These are phyloP conservation scores for Daldinia vernicosa DNA, from an alignment of 495 filamentous ascomycete genomes.

Conservation along the genomic window DNA sequence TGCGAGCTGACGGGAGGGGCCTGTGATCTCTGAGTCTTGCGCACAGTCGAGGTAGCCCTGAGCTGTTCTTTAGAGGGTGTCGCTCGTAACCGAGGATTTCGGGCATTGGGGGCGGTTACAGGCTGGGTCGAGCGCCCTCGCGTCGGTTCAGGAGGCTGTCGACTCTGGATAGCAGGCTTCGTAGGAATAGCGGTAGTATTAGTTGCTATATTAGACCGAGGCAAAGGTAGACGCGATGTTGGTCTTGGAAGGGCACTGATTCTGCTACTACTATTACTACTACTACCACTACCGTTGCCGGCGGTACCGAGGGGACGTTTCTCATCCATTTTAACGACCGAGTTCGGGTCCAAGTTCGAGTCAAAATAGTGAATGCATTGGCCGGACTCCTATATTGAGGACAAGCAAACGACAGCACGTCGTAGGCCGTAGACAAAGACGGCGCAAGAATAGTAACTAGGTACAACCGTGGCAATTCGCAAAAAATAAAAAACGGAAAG, in stretches of 20 bases:
- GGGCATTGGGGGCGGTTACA: conserved; percentile 30
- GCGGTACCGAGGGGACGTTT: conserved; percentile 31
- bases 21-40: conserved; percentile 33
- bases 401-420: conserved; percentile 2
- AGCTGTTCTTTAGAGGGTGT: conserved; percentile 56
- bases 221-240: conserved; percentile 45
- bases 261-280: conserved; percentile 8
- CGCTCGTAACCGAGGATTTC: conserved; percentile 54
- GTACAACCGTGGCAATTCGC: conserved; percentile 7
- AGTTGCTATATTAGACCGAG: conserved; percentile 38
- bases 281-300: conserved; percentile 11
- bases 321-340: conserved; percentile 49
- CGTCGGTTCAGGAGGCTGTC: conserved; percentile 20
- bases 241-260: conserved; percentile 44
- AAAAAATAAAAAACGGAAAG: conserved; percentile 11
- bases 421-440: conserved; percentile 19
- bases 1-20: conserved; percentile 36
- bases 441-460: conserved; percentile 11
- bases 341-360: not conserved
- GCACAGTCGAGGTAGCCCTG: conserved; percentile 32
- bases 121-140: conserved; percentile 31
- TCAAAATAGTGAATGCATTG: conserved; percentile 18
- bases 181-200: conserved; percentile 1
- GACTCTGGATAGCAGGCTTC: conserved; percentile 1
- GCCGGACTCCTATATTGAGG: conserved; percentile 7